phyloP scores from a whole-genome alignment of 139 green algal species.

The Volvox reticuliferus region DNA sequence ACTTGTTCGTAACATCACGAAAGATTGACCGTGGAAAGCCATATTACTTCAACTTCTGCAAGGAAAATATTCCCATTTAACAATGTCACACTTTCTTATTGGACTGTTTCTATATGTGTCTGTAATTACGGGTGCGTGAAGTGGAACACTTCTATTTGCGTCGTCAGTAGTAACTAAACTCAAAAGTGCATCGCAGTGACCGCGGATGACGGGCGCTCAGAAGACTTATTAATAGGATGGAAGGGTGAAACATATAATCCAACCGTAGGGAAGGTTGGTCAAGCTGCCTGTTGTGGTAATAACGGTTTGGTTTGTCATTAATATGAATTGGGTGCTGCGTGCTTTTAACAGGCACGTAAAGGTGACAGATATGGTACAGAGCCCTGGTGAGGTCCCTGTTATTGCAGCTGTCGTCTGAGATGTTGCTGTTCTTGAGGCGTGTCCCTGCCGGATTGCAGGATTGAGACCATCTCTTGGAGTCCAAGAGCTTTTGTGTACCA shows the following conservation, averaged over 20 bases:
- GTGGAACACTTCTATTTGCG: neutral
- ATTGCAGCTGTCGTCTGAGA: neutral
- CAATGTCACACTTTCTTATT: neutral
- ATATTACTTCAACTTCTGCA: too few species aligned
- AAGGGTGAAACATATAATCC: constrained; percentile 35
- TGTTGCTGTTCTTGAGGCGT: neutral
- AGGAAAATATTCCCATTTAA: neutral
- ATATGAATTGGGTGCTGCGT: neutral
- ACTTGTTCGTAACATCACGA: too few species aligned
- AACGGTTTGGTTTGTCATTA: neutral
- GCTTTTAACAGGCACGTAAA: constrained; percentile 4
- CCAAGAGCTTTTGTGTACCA: constrained; percentile 51
- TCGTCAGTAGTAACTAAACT: neutral
- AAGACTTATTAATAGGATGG: constrained; percentile 42
- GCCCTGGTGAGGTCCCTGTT: constrained; percentile 3
- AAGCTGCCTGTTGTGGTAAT: neutral
- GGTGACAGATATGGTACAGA: constrained; percentile 13
- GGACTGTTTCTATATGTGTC: neutral
- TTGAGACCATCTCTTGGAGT: constrained; percentile 44
- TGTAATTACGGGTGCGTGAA: neutral
- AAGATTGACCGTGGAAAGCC: too few species aligned
- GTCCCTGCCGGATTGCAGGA: neutral
- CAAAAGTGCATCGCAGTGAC: neutral
- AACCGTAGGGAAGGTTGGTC: neutral
- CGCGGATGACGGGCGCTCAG: neutral